Evolutionary conservation across 345 rosid species (phyloP).

Genomic region (Populus davidiana): DNA sequence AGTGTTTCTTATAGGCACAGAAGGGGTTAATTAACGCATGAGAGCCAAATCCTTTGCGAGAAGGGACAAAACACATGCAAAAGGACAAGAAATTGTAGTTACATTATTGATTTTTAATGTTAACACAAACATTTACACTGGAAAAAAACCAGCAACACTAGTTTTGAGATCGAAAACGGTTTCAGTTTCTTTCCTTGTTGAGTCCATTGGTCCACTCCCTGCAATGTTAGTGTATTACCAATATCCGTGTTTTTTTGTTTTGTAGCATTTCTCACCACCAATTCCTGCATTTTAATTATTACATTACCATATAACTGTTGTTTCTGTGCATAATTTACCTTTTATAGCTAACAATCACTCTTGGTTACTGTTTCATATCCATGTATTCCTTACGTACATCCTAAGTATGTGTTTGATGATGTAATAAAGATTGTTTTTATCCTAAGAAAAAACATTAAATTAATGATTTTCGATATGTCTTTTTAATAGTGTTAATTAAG

Average conservation of each 20-base stretch:
- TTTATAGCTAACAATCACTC: no score
- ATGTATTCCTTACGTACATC: no score
- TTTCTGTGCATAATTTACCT: not conserved
- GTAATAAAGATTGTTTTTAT: no score
- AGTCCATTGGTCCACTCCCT: not conserved
- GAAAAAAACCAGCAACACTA: not conserved
- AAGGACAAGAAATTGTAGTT: not conserved
- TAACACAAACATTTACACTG: not conserved
- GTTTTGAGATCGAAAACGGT: not conserved
- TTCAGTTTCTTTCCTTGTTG: not conserved
- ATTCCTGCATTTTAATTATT: not conserved
- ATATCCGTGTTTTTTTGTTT: not conserved
- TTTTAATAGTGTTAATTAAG: no score
- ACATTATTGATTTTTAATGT: not conserved
- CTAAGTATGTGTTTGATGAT: not conserved
- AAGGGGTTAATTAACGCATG: not conserved
- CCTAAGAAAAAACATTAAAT: no score
- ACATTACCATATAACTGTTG: not conserved
- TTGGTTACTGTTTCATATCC: no score
- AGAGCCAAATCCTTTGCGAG: not conserved
- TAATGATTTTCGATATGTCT: no score
- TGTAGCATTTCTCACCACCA: not conserved
- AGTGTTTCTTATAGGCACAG: not conserved
- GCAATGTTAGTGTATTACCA: not conserved
- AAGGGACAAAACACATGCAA: not conserved